Evolutionary conservation across 2,329 filamentous ascomycete species (phyloP).

Genomic region (Davidsoniella neocaledoniae): DNA sequence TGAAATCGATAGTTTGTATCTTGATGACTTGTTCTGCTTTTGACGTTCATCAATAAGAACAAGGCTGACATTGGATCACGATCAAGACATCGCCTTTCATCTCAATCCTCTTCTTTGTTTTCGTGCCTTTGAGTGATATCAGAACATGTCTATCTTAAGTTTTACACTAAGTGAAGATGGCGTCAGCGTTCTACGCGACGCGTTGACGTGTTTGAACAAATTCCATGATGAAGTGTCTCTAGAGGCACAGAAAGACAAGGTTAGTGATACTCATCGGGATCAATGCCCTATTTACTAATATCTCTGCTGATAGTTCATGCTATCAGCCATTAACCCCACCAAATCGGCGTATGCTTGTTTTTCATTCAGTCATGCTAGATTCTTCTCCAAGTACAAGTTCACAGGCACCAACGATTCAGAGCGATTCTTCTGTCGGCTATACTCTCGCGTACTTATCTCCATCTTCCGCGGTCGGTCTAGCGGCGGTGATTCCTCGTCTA

Average conservation of each 20-base stretch:
- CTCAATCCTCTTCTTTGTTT: no score
- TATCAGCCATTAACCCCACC: conserved; percentile 64
- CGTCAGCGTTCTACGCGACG: conserved; percentile 52
- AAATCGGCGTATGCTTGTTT: conserved; percentile 67
- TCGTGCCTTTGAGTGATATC: no score
- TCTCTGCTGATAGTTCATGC: conserved; percentile 38
- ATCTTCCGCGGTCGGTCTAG: conserved; percentile 54
- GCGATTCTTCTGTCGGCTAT: conserved; percentile 58
- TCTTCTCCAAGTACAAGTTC: conserved; percentile 59
- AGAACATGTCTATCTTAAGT: conserved; percentile 44
- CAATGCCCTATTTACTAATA: conserved; percentile 44
- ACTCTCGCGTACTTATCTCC: conserved; percentile 40
- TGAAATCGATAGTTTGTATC: no score
- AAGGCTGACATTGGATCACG: no score
- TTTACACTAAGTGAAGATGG: conserved; percentile 63
- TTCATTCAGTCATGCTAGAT: conserved; percentile 46
- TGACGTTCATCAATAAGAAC: no score
- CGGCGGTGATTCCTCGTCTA: conserved; percentile 39
- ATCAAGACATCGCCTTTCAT: no score
- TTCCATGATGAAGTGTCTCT: conserved; percentile 67
- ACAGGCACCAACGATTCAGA: conserved; percentile 30
- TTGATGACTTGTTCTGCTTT: no score
- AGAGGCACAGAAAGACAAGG: conserved; percentile 53
- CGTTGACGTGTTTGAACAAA: conserved; percentile 56
- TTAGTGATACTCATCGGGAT: conserved; percentile 31